Conservation (phyloP, 106 monocot genomes). For the Cymbidium sinense region DNA sequence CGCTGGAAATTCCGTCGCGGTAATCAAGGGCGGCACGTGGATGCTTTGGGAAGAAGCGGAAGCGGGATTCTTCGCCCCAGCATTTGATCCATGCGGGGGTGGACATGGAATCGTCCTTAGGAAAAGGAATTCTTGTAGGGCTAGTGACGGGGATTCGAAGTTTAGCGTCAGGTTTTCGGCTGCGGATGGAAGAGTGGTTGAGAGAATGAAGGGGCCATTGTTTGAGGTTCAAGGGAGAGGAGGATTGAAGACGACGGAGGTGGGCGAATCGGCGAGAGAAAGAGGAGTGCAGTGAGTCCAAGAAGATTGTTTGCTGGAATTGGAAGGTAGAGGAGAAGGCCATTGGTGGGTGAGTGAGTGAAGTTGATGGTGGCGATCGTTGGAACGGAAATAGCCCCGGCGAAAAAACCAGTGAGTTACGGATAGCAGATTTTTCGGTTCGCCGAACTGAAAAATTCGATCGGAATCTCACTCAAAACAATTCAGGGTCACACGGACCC, state of each 20-base stretch:
- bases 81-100: conserved; percentile 27
- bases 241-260: conserved; percentile 11
- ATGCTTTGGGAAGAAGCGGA: conserved; percentile 22
- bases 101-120: neutral
- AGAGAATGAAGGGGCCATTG: neutral
- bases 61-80: conserved; percentile 17
- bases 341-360: conserved; percentile 5
- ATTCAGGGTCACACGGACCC: too few species aligned
- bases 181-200: conserved; percentile 4
- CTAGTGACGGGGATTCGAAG: neutral
- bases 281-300: conserved; percentile 31
- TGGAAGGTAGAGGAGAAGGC: conserved; percentile 21
- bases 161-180: conserved; percentile 10
- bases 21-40: conserved; percentile 35
- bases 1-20: conserved; percentile 42
- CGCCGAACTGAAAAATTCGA: too few species aligned
- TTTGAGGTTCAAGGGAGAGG: conserved; percentile 10
- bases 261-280: conserved; percentile 1
- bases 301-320: conserved; percentile 22
- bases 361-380: neutral
- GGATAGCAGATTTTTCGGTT: too few species aligned
- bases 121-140: neutral
- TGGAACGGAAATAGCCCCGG: neutral
- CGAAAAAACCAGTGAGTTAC: neutral
- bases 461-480: too few species aligned